These are phyloP conservation scores for Cercospora canescens DNA, from an alignment of 2,329 filamentous ascomycete genomes.

Conservation along the genomic window DNA sequence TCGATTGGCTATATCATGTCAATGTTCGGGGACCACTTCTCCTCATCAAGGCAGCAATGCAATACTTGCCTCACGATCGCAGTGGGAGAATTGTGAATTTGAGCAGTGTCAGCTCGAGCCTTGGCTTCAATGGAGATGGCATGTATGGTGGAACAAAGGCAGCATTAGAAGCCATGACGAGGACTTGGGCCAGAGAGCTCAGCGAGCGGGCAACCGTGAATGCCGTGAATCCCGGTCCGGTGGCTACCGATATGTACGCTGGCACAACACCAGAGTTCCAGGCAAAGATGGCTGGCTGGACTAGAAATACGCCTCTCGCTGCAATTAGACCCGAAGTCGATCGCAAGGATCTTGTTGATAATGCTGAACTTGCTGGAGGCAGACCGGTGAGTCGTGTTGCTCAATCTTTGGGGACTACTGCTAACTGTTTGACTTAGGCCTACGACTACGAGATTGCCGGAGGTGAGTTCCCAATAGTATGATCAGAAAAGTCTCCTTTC, in stretches of 20 bases:
- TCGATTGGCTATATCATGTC: constrained; percentile 70
- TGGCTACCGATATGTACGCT: constrained; percentile 65
- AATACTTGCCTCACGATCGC: constrained; percentile 68
- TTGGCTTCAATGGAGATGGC: constrained; percentile 60
- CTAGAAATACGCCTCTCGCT: constrained; percentile 65
- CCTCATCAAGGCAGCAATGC: constrained; percentile 70
- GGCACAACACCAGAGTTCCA: constrained; percentile 59
- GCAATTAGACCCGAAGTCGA: constrained; percentile 63
- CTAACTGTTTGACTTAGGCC: constrained; percentile 42
- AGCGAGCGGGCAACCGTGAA: constrained; percentile 65
- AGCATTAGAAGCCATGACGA: constrained; percentile 68
- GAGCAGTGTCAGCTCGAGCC: constrained; percentile 57
- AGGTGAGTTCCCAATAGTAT: constrained; percentile 43
- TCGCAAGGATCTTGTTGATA: constrained; percentile 54
- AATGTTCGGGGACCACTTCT: constrained; percentile 82
- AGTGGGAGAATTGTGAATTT: constrained; percentile 65
- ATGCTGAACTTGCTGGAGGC: constrained; percentile 50
- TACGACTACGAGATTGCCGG: constrained; percentile 73
- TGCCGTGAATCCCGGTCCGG: constrained; percentile 65
- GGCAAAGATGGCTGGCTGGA: constrained; percentile 59
- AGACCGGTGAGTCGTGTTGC: constrained; percentile 50
- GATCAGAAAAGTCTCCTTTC: not conserved
- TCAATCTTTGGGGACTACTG: not conserved
- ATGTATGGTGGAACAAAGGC: constrained; percentile 68
- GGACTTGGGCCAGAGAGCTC: constrained; percentile 65